These are phyloP conservation scores for Eucalyptus marginata DNA, from an alignment of 345 rosid species.

Conservation along the genomic window DNA sequence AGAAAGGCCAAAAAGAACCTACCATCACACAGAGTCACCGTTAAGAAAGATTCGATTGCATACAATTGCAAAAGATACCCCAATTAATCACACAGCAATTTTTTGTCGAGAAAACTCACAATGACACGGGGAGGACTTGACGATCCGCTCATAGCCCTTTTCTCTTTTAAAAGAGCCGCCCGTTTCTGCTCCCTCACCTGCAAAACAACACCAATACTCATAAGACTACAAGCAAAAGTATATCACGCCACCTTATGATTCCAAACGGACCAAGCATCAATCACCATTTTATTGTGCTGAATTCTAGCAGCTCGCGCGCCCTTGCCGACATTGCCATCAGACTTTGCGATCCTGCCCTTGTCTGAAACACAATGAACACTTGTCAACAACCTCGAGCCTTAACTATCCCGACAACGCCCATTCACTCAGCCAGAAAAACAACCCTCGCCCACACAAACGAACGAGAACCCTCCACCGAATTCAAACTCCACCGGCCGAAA, in stretches of 20 bases:
- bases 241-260: too few relatives aligned
- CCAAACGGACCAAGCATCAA: background rate
- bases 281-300: constrained; percentile 81
- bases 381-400: background rate
- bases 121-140: constrained; percentile 66
- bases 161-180: constrained; percentile 66
- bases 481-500: background rate
- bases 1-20: constrained; percentile 87
- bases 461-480: background rate
- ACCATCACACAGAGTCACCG: background rate
- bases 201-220: background rate
- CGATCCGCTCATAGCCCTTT: constrained; percentile 53
- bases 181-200: constrained; percentile 81
- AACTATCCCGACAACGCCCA: background rate
- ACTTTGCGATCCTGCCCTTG: constrained; percentile 46
- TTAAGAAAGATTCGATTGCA: background rate
- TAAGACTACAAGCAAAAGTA: background rate
- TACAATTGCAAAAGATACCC: background rate
- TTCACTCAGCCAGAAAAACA: background rate
- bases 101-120: constrained; percentile 22
- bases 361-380: constrained; percentile 15
- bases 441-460: background rate
- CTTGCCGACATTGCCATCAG: constrained; percentile 43
- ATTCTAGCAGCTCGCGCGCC: constrained; percentile 63
- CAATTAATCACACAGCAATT: background rate